Percentiles rank a stretch among this genome's conserved stretches.
These are phyloP conservation scores for Sutorius australiensis DNA, from an alignment of 768 basidiomycete genomes.

Conservation along the genomic window DNA sequence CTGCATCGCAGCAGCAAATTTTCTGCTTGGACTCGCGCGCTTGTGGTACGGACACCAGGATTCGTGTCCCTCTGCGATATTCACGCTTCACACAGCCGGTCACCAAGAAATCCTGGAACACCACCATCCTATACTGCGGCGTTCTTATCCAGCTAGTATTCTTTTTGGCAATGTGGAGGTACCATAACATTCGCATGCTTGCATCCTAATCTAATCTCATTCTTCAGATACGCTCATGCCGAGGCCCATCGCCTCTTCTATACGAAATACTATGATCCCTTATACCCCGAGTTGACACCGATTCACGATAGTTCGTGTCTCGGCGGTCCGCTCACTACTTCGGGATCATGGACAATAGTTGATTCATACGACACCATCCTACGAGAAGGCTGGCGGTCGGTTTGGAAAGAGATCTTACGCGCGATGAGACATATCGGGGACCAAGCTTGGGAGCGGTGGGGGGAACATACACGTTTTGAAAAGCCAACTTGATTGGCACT, in stretches of 20 bases:
- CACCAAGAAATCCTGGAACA: conserved; percentile 21
- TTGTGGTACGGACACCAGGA: conserved; percentile 34
- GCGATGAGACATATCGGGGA: conserved; percentile 37
- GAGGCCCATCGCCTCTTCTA: conserved; percentile 57
- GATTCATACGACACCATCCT: conserved; percentile 38
- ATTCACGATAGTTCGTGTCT: conserved; percentile 32
- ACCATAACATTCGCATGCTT: conserved; percentile 15
- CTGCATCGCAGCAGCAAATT: conserved; percentile 33
- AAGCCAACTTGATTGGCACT: conserved; percentile 26
- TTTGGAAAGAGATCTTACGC: conserved; percentile 36
- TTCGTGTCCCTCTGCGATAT: neutral
- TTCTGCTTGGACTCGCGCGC: conserved; percentile 35
- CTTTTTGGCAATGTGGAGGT: conserved; percentile 58
- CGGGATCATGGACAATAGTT: conserved; percentile 36
- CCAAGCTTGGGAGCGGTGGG: conserved; percentile 44
- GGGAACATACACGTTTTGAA: conserved; percentile 28
- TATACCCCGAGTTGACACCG: conserved; percentile 67
- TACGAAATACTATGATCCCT: conserved; percentile 75
- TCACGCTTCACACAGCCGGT: conserved; percentile 18
- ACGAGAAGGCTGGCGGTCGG: conserved; percentile 40
- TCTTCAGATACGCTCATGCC: conserved; percentile 42
- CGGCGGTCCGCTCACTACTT: conserved; percentile 32
- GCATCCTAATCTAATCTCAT: conserved; percentile 7
- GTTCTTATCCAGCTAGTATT: conserved; percentile 46
- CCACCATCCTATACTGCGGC: conserved; percentile 33